Conservation (phyloP, 1,284 basidiomycete genomes). For the Rhodotorula sp. region DNA sequence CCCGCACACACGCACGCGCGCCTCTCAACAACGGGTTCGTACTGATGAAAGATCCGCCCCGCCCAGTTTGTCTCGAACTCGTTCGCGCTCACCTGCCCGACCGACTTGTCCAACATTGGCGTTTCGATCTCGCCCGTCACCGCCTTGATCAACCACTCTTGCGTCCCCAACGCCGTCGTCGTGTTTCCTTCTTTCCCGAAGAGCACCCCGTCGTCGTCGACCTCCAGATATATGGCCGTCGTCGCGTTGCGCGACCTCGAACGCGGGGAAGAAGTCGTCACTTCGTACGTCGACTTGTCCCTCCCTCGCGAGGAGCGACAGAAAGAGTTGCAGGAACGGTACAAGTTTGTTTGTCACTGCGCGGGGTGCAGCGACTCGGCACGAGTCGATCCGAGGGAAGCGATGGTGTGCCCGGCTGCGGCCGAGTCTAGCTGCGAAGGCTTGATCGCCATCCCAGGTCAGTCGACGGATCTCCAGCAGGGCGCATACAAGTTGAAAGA, state of each 20-base stretch:
- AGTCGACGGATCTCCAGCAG: conserved; percentile 7
- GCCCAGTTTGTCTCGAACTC: conserved; percentile 80
- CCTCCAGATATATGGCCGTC: conserved; percentile 61
- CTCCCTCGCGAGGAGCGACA: conserved; percentile 63
- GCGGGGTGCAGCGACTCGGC: conserved; percentile 55
- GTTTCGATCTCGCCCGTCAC: conserved; percentile 72
- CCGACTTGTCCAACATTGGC: conserved; percentile 70
- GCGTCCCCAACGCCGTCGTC: conserved; percentile 82
- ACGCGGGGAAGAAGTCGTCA: conserved; percentile 71
- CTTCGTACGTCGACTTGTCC: conserved; percentile 81
- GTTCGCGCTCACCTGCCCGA: conserved; percentile 74
- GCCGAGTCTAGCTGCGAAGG: conserved; percentile 41
- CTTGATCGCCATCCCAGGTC: conserved; percentile 53
- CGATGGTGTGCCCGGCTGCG: conserved; percentile 57
- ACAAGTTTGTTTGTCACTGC: conserved; percentile 78
- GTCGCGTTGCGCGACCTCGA: conserved; percentile 66
- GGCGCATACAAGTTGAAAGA: background rate
- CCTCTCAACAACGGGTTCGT: no score
- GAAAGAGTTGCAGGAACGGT: conserved; percentile 64
- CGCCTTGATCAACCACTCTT: conserved; percentile 88
- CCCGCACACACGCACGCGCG: no score
- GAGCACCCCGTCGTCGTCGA: conserved; percentile 52
- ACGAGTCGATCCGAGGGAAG: conserved; percentile 65
- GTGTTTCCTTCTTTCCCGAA: conserved; percentile 67
- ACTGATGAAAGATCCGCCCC: no score